These are phyloP conservation scores for Haplosporangium gracile DNA, from an alignment of 192 early-diverging fungal genomes.

Conservation along the genomic window DNA sequence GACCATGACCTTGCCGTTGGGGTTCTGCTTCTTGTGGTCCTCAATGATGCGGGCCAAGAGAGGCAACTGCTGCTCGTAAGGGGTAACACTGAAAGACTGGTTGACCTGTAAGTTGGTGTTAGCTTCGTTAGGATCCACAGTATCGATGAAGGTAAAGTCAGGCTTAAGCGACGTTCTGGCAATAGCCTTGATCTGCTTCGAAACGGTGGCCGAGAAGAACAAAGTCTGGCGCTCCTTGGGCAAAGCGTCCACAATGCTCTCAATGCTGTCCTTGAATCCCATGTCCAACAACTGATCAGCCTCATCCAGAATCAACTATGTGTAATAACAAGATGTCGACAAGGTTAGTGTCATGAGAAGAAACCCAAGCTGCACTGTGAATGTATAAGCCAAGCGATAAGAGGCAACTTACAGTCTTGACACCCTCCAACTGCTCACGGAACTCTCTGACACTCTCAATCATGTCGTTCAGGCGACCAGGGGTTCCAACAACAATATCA, in stretches of 20 bases:
- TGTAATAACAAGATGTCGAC: not conserved
- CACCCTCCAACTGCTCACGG: constrained; percentile 56
- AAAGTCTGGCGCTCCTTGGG: constrained; percentile 87
- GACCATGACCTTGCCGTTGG: constrained; percentile 87
- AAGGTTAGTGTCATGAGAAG: not conserved
- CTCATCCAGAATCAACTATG: constrained; percentile 90
- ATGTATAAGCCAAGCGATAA: too few relatives aligned
- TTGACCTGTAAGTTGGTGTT: constrained; percentile 84
- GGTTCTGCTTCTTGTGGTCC: constrained; percentile 67
- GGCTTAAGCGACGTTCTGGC: constrained; percentile 74
- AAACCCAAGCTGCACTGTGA: not conserved
- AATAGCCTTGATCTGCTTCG: constrained; percentile 74
- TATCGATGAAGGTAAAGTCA: constrained; percentile 73
- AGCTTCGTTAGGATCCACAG: constrained; percentile 86
- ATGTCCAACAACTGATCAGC: constrained; percentile 95
- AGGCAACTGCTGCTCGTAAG: constrained; percentile 72
- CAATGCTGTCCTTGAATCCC: constrained; percentile 92
- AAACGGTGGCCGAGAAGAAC: constrained; percentile 95
- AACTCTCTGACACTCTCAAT: constrained; percentile 68
- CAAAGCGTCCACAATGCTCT: constrained; percentile 71
- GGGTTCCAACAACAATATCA: constrained; percentile 96
- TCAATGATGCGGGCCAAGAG: constrained; percentile 75
- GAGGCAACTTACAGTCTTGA: constrained; percentile 62
- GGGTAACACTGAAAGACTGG: constrained; percentile 81
- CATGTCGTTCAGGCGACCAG: constrained; percentile 91